phyloP scores from a whole-genome alignment of 1,284 basidiomycete species.

The Melanopsichium pennsylvanicum region DNA sequence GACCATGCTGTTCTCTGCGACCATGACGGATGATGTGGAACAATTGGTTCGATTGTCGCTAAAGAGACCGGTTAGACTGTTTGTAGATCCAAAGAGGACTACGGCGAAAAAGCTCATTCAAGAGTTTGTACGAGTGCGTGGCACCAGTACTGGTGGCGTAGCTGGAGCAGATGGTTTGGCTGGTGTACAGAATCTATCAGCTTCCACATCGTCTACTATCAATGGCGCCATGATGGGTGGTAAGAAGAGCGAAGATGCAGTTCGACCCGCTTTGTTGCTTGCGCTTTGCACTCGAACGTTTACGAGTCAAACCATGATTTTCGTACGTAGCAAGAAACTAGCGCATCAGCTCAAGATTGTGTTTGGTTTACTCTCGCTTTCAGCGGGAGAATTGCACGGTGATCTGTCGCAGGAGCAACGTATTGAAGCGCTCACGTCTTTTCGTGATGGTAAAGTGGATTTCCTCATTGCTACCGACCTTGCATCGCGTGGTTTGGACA shows the following conservation, averaged over 20 bases:
- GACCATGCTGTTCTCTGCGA: conserved; percentile 91
- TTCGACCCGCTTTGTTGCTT: conserved; percentile 89
- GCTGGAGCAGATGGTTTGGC: conserved; percentile 71
- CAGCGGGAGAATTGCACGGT: conserved; percentile 87
- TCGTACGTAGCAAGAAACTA: conserved; percentile 98
- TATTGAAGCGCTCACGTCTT: conserved; percentile 84
- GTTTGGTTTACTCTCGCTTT: conserved; percentile 84
- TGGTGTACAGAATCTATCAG: conserved; percentile 80
- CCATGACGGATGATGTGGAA: conserved; percentile 97
- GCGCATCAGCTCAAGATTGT: conserved; percentile 97
- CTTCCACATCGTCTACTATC: conserved; percentile 55
- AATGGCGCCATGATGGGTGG: not conserved
- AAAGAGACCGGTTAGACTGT: conserved; percentile 78
- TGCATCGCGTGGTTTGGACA: conserved; percentile 97
- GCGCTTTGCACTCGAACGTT: conserved; percentile 89
- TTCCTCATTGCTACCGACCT: conserved; percentile 93
- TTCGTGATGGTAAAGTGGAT: conserved; percentile 84
- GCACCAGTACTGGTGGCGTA: conserved; percentile 20
- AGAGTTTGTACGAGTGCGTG: conserved; percentile 74
- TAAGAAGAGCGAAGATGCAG: conserved; percentile 78
- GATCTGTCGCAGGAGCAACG: conserved; percentile 97
- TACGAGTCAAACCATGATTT: conserved; percentile 92
- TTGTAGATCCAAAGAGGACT: conserved; percentile 90
- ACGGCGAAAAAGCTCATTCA: conserved; percentile 90
- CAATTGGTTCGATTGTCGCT: conserved; percentile 92